phyloP scores from a whole-genome alignment of 371 early-diverging fungal genomes.

The Mycotypha africana region DNA sequence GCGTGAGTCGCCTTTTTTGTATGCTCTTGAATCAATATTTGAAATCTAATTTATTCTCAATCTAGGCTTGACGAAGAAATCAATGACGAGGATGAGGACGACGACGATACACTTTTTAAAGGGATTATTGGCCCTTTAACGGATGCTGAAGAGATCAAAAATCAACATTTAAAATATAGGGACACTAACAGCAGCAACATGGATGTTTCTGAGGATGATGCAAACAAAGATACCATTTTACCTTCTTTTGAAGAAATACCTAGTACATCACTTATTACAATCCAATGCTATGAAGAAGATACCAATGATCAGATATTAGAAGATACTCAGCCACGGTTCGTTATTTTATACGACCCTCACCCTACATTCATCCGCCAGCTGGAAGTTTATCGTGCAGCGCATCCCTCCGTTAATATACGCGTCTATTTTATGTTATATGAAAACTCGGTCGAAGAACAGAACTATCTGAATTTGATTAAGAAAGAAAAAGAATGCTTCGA shows the following conservation, averaged over 20 bases:
- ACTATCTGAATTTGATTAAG: slow-evolving; percentile 77
- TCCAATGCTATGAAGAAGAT: slow-evolving; percentile 62
- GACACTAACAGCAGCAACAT: too few relatives aligned
- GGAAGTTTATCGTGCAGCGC: slow-evolving; percentile 73
- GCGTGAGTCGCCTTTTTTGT: too few relatives aligned
- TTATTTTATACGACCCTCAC: slow-evolving; percentile 90
- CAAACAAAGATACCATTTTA: slow-evolving; percentile 18
- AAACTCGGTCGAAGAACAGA: slow-evolving; percentile 94
- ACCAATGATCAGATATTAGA: slow-evolving; percentile 52
- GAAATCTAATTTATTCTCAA: too few relatives aligned
- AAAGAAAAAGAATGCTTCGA: slow-evolving; percentile 95
- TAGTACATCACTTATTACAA: slow-evolving; percentile 33
- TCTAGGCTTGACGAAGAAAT: too few relatives aligned
- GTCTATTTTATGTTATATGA: slow-evolving; percentile 93
- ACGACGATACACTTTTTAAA: neutral
- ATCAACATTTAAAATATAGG: too few relatives aligned
- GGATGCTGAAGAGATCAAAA: too few relatives aligned
- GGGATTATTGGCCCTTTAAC: too few relatives aligned
- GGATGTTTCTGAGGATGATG: neutral
- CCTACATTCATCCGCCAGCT: slow-evolving; percentile 82
- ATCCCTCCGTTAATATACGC: slow-evolving; percentile 53
- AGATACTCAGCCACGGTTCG: slow-evolving; percentile 67
- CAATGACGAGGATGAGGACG: neutral
- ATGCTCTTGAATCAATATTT: too few relatives aligned
- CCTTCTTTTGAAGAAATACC: slow-evolving; percentile 31